Base-by-base conservation (phyloP, 2,329 filamentous ascomycete genomes). In the Paecilomyces formosus region DNA sequence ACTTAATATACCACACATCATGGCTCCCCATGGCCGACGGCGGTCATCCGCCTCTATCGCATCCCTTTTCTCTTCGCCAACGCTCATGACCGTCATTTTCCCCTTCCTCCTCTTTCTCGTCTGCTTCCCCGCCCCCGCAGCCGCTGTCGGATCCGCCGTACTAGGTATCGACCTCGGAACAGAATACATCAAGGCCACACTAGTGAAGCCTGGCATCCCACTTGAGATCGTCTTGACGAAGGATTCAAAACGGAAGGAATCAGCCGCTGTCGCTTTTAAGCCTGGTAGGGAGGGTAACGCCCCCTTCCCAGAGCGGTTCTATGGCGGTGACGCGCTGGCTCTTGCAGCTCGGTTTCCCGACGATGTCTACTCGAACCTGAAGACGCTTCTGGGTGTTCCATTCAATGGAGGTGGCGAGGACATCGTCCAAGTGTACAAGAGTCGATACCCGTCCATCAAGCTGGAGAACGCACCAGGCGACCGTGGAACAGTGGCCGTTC, bases 181-280 rank as follows among this genome's bases (percentile, higher is more conserved):
- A 58, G 91, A 96, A 74, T 97, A 96, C 78, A 89, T 99, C 79
- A 99, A 97, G 80, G 93, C 93, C 28, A 87, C 90, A 13, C 85
- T 99, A 50, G 93, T 99, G 62, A 97, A 97, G 78, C 94, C 94
- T 1, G 94, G 94, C 61, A 93, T 96, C 56, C 94, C 94, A 11
- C 90, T 99, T 72, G 94, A 99, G 66, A 97, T 99, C 64, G 93
- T 99, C 73, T 84, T 97, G 58, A 97, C 92, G 30, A 99, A 97
- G 74, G 94, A 99, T 78, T 97, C 94, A 30, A 90, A 96, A 75
- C 88, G 94, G 70, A 99, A 99, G 81, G 94, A 99, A 74, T 85
- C 84, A 24, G 90, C 92, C 1, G 92, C 92, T 50, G 86, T 99
- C 65, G 89, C 91, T 51, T 97, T 99, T 79, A 97, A 99, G 78